Percentiles rank a stretch among this genome's conserved stretches.
phyloP scores from a whole-genome alignment of 2,329 filamentous ascomycete genomes.

The Apiospora sp. region DNA sequence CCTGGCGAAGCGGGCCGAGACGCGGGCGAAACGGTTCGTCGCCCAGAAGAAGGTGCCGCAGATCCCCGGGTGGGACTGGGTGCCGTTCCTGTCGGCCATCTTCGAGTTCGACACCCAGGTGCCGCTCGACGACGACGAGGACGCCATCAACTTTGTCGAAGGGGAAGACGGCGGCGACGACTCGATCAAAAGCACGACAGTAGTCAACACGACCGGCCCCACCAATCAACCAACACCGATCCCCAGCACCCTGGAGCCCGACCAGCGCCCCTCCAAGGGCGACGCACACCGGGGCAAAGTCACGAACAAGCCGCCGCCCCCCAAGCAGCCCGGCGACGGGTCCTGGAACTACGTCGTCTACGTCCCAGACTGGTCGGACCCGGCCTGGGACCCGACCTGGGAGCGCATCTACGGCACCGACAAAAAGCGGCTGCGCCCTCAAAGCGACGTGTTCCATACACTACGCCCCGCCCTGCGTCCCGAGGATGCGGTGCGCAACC shows the following conservation, averaged over 20 bases:
- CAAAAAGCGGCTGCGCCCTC: conserved; percentile 25
- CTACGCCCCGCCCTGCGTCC: conserved; percentile 37
- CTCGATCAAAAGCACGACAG: no score
- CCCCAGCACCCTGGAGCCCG: conserved; percentile 5
- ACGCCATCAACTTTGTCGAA: not conserved
- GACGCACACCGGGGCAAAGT: not conserved
- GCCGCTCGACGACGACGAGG: not conserved
- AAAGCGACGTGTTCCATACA: conserved; percentile 6
- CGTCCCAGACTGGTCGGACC: conserved; percentile 38
- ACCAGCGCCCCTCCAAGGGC: not conserved
- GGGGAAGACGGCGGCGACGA: not conserved
- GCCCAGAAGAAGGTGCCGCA: not conserved
- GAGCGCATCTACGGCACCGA: not conserved
- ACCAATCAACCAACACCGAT: not conserved
- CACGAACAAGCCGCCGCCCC: not conserved
- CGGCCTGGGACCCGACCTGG: conserved; percentile 30
- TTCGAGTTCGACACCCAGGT: not conserved
- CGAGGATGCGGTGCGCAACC: conserved; percentile 31
- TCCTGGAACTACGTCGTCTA: conserved; percentile 33
- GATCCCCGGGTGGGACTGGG: conserved; percentile 1
- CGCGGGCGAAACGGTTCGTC: not conserved
- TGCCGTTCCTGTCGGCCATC: not conserved
- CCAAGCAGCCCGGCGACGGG: conserved; percentile 24
- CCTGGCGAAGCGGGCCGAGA: not conserved
- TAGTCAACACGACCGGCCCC: not conserved